Base-by-base conservation (phyloP, 108 stramenopile genomes). In the Fistulifera solaris region DNA sequence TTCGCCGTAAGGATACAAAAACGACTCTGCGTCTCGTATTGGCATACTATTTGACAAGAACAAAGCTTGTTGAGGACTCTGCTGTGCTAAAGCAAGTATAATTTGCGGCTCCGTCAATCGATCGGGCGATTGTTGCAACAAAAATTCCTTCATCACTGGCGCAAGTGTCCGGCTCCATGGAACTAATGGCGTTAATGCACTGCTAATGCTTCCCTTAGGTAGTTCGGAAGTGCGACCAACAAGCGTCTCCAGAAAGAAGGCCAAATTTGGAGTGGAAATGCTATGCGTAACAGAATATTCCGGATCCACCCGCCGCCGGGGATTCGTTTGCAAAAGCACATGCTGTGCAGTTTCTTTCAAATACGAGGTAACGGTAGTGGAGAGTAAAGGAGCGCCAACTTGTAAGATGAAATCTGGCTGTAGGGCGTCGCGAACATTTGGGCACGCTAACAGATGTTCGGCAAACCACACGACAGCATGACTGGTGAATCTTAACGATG, bases 31-130 rank as follows among this genome's bases (percentile, higher is more conserved):
- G 68, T 96, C 95, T 23, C 95, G 65, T 46, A 94, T 78, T 16
- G 95, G 89, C 95, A 96, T 96, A 27, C 85, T 87, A 63, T 94
- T 93, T 15, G 95, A 94, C 38, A 96, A 59, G 74, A 56, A 73
- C 6, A 73, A 42, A 11, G 73, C 68, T 4, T 49, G 24, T 23
- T 65, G 45, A 13, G 22, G 12, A 10, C 8, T 52, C 14, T 24
- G 23, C 25, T 38, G 56, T 24, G 88, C 54, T 18, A 94, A 66
- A 28, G 78, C 75, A 50, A 77, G 55, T 19, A 81, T 64, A 25
- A 94, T 59, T 61, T 89, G 71, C 19, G 95, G 95, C 59, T 96
- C 95, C 23, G 81, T 89, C 39, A 67, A 11, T 42, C 49, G n/a
- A 14, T 66, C 40, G 1, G 31, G 18, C 13, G 74, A 61, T 11